Conservation (phyloP, 2,329 filamentous ascomycete genomes). For the Cercospora sp. region DNA sequence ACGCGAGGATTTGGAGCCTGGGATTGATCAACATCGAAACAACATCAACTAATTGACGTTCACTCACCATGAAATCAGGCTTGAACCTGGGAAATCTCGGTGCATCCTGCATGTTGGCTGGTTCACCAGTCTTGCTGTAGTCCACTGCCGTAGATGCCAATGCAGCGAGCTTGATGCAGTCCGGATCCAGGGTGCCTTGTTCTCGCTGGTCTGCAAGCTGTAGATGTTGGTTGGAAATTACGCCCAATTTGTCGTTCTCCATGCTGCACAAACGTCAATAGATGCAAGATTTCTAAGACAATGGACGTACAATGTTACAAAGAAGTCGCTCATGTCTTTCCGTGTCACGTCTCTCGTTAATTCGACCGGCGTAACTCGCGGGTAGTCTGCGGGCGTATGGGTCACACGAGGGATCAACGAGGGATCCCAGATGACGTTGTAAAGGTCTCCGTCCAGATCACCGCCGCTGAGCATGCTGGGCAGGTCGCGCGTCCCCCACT, state of each 20-base stretch:
- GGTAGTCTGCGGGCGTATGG: constrained; percentile 69
- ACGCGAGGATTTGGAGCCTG: constrained; percentile 49
- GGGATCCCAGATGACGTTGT: constrained; percentile 63
- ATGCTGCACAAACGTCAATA: constrained; percentile 56
- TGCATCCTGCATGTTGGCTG: constrained; percentile 51
- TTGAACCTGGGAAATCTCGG: constrained; percentile 42
- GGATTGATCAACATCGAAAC: background rate
- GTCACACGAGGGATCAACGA: constrained; percentile 48
- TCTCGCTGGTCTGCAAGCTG: constrained; percentile 43
- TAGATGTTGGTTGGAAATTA: constrained; percentile 46
- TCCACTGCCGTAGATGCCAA: constrained; percentile 45
- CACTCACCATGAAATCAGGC: constrained; percentile 54
- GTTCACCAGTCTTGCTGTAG: constrained; percentile 60
- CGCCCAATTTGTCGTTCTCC: constrained; percentile 50
- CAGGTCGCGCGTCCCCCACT: constrained; percentile 68
- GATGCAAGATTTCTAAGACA: constrained; percentile 36
- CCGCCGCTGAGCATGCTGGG: constrained; percentile 78
- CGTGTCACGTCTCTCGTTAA: constrained; percentile 61
- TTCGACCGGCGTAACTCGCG: constrained; percentile 56
- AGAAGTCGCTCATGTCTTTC: constrained; percentile 75
- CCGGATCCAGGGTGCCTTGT: constrained; percentile 36
- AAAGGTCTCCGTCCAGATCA: constrained; percentile 81
- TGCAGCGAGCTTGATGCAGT: constrained; percentile 44
- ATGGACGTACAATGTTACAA: constrained; percentile 62
- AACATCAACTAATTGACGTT: background rate